phyloP scores from a whole-genome alignment of 805 yeast species.

The Candida fluviatilis region DNA sequence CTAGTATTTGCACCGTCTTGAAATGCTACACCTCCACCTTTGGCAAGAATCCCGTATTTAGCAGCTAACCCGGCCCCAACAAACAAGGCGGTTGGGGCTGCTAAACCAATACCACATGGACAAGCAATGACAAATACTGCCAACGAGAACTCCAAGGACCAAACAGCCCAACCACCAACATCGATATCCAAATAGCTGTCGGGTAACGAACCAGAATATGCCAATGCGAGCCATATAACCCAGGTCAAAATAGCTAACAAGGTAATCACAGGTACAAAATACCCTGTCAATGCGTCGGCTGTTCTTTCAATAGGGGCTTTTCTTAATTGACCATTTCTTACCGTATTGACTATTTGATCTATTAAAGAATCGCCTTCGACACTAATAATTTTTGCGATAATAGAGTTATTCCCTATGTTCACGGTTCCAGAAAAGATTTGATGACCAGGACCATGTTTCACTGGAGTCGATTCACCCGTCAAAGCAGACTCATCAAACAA shows the following conservation, averaged over 20 bases:
- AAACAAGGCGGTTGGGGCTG: conserved; percentile 80
- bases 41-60: conserved; percentile 66
- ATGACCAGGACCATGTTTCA: conserved; percentile 54
- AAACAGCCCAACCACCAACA: conserved; percentile 70
- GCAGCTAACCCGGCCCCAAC: conserved; percentile 81
- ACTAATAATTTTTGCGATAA: conserved; percentile 53
- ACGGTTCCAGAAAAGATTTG: conserved; percentile 71
- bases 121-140: conserved; percentile 82
- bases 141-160: conserved; percentile 75
- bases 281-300: conserved; percentile 66
- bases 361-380: conserved; percentile 61
- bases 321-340: conserved; percentile 67
- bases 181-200: conserved; percentile 53
- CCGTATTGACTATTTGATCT: conserved; percentile 66
- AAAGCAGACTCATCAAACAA: conserved; percentile 60
- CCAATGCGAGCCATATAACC: conserved; percentile 64
- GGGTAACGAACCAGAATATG: conserved; percentile 53
- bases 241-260: conserved; percentile 59
- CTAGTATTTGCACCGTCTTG: conserved; percentile 67
- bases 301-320: conserved; percentile 70
- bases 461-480: conserved; percentile 62
- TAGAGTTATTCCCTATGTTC: conserved; percentile 53
- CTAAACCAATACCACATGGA: conserved; percentile 82
- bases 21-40: conserved; percentile 81
- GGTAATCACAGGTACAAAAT: conserved; percentile 69